Evolutionary conservation across 2,329 filamentous ascomycete genomes (phyloP), one percentile per base, ranked within the genome.

Genomic region (Calcarisporium arbuscula): DNA sequence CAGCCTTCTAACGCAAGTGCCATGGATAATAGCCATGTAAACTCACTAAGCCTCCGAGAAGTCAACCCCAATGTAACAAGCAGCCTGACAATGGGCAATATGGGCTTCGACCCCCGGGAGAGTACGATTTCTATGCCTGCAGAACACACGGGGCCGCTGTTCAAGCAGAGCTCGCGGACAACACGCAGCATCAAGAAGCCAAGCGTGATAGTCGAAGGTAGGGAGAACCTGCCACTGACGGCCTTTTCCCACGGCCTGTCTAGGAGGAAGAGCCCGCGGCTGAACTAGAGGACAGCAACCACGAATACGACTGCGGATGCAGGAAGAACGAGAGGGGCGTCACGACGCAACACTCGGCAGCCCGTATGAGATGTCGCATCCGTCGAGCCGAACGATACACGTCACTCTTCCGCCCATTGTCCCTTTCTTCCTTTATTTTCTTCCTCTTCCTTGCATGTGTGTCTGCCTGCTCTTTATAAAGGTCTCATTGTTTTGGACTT

Each of bases 241-340:
- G 56, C 60, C n/a, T 63, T 71, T 42, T 58, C 62, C 15, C 59
- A 69, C 51, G 67, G 68, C 32, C 41, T 61, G 19, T 57, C 62
- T 36, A 65, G 66, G 53, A 67, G 73, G 51, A 76, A 76, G 61
- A 77, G 73, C 43, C 70, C 73, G 4, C 55, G 73, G 36, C 49
- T 75, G 37, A 63, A 62, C 33, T 64, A 42, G 44, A 25, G 11
- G 14, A 28, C n/a, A n/a, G n/a, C n/a, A n/a, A n/a, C n/a, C n/a
- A n/a, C n/a, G n/a, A n/a, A n/a, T n/a, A n/a, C n/a, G n/a, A n/a
- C n/a, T n/a, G n/a, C n/a, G n/a, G n/a, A n/a, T n/a, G n/a, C n/a
- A n/a, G n/a, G n/a, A n/a, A n/a, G n/a, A n/a, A n/a, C n/a, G n/a
- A n/a, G n/a, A n/a, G n/a, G n/a, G n/a, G n/a, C n/a, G n/a, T n/a